phyloP scores from a whole-genome alignment of 2,329 filamentous ascomycete species.

The Calonectria honghensis region DNA sequence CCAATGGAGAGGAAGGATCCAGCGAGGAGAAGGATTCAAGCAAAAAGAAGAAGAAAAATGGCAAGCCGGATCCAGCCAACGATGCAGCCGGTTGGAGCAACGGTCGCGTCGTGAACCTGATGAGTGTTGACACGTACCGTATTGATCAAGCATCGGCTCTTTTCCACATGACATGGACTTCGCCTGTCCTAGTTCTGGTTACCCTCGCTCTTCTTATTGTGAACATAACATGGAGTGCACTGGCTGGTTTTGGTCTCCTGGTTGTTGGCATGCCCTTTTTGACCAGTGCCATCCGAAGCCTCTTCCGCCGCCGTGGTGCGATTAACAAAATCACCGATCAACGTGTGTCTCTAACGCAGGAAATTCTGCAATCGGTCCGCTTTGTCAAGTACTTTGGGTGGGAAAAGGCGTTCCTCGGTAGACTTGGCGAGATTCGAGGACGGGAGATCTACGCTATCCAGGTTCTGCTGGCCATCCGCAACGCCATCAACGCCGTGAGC shows the following conservation, averaged over 20 bases:
- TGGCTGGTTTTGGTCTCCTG: constrained; percentile 90
- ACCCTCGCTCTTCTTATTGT: constrained; percentile 87
- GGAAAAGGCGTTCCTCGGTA: constrained; percentile 89
- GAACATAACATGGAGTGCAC: constrained; percentile 92
- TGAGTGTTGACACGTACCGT: constrained; percentile 96
- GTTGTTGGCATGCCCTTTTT: constrained; percentile 86
- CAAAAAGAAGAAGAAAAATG: constrained; percentile 63
- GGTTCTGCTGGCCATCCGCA: constrained; percentile 86
- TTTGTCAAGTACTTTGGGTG: constrained; percentile 99
- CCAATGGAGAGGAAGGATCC: constrained; percentile 68
- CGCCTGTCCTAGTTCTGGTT: constrained; percentile 85
- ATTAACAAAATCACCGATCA: constrained; percentile 98
- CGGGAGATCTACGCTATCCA: constrained; percentile 91
- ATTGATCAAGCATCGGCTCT: constrained; percentile 91
- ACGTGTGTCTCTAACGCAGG: constrained; percentile 91
- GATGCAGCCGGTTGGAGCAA: constrained; percentile 93
- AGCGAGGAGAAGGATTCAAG: constrained; percentile 50
- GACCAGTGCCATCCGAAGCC: constrained; percentile 83
- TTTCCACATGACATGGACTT: constrained; percentile 94
- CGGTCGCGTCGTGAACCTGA: constrained; percentile 91
- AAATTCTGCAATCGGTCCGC: constrained; percentile 91
- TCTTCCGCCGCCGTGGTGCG: constrained; percentile 83
- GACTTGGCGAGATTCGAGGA: constrained; percentile 83
- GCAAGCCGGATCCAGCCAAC: constrained; percentile 63
- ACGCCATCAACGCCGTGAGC: constrained; percentile 88